phyloP scores from a whole-genome alignment of 257 asterid species.

The Cinchona pubescens region DNA sequence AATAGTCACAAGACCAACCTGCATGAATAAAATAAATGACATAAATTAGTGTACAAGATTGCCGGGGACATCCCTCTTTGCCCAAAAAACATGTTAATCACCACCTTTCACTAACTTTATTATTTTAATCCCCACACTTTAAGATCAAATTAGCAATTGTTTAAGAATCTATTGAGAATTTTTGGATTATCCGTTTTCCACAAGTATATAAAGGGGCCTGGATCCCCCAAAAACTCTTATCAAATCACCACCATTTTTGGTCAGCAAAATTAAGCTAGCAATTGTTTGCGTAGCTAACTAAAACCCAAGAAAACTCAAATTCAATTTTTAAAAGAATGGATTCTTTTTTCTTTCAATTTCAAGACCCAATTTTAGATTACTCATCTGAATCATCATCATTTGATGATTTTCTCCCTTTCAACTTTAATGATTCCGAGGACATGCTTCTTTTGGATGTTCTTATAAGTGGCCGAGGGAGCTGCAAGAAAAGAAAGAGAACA shows the following conservation, averaged over 20 bases:
- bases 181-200: conserved; percentile 20
- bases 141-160: background rate
- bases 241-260: background rate
- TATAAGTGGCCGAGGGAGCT: conserved; percentile 33
- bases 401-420: conserved; percentile 55
- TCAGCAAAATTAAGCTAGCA: background rate
- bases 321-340: conserved; percentile 2
- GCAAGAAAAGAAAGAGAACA: conserved; percentile 18
- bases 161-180: background rate
- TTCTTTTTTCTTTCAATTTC: conserved; percentile 27
- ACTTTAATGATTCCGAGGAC: conserved; percentile 61
- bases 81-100: conserved; percentile 12
- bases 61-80: conserved; percentile 25
- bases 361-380: conserved; percentile 16
- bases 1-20: background rate
- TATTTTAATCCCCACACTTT: background rate
- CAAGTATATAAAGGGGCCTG: conserved; percentile 16
- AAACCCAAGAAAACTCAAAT: too few relatives aligned
- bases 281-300: too few relatives aligned
- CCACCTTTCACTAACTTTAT: conserved; percentile 7
- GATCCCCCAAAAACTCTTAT: background rate
- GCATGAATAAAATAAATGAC: background rate
- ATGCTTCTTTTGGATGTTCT: conserved; percentile 53
- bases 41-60: too few relatives aligned
- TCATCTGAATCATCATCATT: conserved; percentile 22